Conservation (phyloP, 2,329 filamentous ascomycete genomes). For the Aspergillus sp. region DNA sequence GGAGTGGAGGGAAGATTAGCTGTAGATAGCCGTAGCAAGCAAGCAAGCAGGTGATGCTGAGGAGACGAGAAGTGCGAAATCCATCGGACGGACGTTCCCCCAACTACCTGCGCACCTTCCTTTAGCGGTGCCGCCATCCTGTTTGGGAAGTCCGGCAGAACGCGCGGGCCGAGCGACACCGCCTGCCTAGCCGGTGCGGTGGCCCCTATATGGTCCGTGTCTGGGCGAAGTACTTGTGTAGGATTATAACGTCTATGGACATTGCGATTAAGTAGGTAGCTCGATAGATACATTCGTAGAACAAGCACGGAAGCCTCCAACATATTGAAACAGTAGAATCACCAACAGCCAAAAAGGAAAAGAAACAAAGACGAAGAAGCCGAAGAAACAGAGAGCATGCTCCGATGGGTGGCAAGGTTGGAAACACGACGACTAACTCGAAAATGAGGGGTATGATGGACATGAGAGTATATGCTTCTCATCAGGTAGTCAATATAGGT, state of each 20-base stretch:
- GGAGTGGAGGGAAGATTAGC: constrained; percentile 3
- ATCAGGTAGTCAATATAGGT: constrained; percentile 11
- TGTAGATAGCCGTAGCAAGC: constrained; percentile 3
- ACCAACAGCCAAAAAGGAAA: neutral
- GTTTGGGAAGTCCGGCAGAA: neutral
- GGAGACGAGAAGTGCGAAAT: constrained; percentile 15
- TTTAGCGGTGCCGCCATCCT: constrained; percentile 1
- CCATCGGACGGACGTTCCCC: constrained; percentile 3
- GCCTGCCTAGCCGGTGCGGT: constrained; percentile 9
- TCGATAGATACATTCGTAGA: neutral
- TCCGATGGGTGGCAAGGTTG: constrained; percentile 5
- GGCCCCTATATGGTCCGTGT: neutral
- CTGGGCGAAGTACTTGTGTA: too few relatives aligned
- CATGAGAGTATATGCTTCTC: constrained; percentile 16
- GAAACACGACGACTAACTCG: constrained; percentile 6
- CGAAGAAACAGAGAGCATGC: neutral
- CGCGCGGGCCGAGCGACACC: constrained; percentile 6
- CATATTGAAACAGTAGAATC: neutral
- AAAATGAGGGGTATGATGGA: constrained; percentile 19
- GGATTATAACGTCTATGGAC: neutral
- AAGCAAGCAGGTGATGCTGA: constrained; percentile 9
- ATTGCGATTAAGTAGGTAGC: neutral
- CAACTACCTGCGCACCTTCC: constrained; percentile 3
- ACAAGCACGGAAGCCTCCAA: neutral
- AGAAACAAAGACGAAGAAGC: neutral